Base-by-base conservation (phyloP, 2,329 filamentous ascomycete species). In the Cladophialophora immunda region DNA sequence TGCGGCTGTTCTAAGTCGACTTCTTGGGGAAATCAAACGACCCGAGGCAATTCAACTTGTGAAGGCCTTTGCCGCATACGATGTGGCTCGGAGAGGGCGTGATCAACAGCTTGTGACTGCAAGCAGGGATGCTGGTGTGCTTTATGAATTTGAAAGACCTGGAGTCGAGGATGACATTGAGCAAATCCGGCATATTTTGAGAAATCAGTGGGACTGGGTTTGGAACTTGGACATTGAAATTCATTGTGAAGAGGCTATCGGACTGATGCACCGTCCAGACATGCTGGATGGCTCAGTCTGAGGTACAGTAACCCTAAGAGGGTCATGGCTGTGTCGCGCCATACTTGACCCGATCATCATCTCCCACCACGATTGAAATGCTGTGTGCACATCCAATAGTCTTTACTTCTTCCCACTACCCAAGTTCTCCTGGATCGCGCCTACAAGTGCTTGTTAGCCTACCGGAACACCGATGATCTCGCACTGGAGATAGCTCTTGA, bases 201-300 rank as follows among this genome's bases (percentile, higher is more conserved):
- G 22, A 1, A 45, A 22, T 8, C 60, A 50, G 25, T 62, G 60
- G 60, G 52, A 62, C 13, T 62, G 60, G 60, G 29, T 62, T 32
- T 62, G 60, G 60, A 29, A 56, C 34, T 32, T 62, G 15, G 60
- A 62, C 34, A 56, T 62, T 9, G 52, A 56, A 17, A 36, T 34
- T 30, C 60, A 62, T 34, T 62, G 60, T 30, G 29, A 22, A 30
- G 60, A 62, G 32, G 60, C 60, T 9, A 47, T 62, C 27, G 13
- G 11, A 19, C 8, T 62, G n/a, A 62, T 62, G 60, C 25, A 62
- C 34, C 47, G 19, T n/a, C 15, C 29, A 22, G 27, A 30, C 17
- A 22, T 6, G 8, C n/a, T 36, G 32, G 11, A 29, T 19, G 47
- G 5, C 17, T 54, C 34, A 13, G 7, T 4, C 19, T 50, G 22